A percentile compares a stretch with the other conserved stretches of the same genome.
Evolutionary conservation across 2,329 filamentous ascomycete species (phyloP).

Genomic region (Periconia sp.): DNA sequence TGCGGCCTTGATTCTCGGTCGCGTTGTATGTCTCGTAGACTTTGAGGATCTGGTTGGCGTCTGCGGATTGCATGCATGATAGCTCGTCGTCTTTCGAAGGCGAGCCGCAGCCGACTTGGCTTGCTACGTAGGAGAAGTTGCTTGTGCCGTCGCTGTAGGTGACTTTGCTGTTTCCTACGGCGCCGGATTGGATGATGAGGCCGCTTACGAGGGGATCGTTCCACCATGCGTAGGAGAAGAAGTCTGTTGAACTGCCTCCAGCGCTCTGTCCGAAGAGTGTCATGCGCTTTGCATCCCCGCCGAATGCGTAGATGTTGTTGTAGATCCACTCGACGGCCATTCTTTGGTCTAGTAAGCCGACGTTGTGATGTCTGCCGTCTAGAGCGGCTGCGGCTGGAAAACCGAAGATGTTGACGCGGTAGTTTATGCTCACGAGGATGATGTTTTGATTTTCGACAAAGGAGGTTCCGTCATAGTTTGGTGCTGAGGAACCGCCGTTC

Average conservation of each 20-base stretch:
- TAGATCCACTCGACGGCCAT: conserved; percentile 45
- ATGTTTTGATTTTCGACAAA: conserved; percentile 30
- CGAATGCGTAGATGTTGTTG: conserved; percentile 43
- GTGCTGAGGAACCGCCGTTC: conserved; percentile 1
- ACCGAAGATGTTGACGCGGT: conserved; percentile 44
- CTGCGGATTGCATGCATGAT: conserved; percentile 42
- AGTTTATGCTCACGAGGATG: conserved; percentile 49
- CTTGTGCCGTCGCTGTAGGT: conserved; percentile 13
- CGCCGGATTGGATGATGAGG: conserved; percentile 48
- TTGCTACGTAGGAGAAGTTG: conserved; percentile 32
- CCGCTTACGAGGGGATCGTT: conserved; percentile 55
- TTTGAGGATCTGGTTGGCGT: conserved; percentile 36
- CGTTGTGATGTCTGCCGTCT: conserved; percentile 33
- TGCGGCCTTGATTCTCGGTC: conserved; percentile 20
- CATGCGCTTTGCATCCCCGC: conserved; percentile 40
- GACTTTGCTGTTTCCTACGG: conserved; percentile 11
- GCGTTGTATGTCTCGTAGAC: conserved; percentile 37
- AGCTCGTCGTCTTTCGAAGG: conserved; percentile 29
- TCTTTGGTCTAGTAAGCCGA: conserved; percentile 46
- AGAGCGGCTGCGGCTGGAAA: conserved; percentile 39
- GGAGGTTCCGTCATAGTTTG: not conserved
- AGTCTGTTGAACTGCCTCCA: conserved; percentile 49
- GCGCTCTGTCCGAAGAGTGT: conserved; percentile 45
- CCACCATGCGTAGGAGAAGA: conserved; percentile 54
- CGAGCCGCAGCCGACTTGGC: conserved; percentile 21